Evolutionary conservation across 2,329 filamentous ascomycete species (phyloP).

Genomic region (Sporothrix phasma): DNA sequence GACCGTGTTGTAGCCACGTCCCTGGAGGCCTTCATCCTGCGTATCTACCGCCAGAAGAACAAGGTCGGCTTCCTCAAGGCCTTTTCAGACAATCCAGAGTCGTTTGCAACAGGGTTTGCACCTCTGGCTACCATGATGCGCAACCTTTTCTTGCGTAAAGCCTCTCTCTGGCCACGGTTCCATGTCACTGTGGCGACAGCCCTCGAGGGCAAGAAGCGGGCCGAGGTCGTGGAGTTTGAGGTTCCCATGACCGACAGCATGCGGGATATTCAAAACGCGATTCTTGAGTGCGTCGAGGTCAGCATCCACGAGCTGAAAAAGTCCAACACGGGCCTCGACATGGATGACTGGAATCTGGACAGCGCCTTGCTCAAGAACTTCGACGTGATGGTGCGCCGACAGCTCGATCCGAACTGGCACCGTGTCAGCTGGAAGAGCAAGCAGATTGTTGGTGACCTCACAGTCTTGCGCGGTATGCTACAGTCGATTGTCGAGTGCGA

Average conservation of each 20-base stretch:
- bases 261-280: constrained; percentile 84
- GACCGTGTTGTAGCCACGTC: constrained; percentile 80
- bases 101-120: constrained; percentile 79
- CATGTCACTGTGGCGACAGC: constrained; percentile 84
- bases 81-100: constrained; percentile 87
- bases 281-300: constrained; percentile 91
- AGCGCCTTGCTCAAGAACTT: constrained; percentile 89
- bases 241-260: constrained; percentile 93
- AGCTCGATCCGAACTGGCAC: constrained; percentile 95
- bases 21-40: constrained; percentile 85
- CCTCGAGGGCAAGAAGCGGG: constrained; percentile 82
- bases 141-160: constrained; percentile 81
- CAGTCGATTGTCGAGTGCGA: constrained; percentile 78
- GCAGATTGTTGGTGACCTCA: constrained; percentile 85
- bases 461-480: constrained; percentile 71
- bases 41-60: constrained; percentile 91
- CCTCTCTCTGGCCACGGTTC: constrained; percentile 85
- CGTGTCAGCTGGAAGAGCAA: constrained; percentile 89
- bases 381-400: constrained; percentile 75
- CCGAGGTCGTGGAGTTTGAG: constrained; percentile 94
- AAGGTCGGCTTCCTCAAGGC: constrained; percentile 90
- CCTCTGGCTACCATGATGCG: constrained; percentile 84
- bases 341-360: constrained; percentile 95
- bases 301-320: constrained; percentile 93
- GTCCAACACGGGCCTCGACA: constrained; percentile 77